Evolutionary conservation across 2,329 filamentous ascomycete genomes (phyloP).

Genomic region (Orbilia brochopaga): DNA sequence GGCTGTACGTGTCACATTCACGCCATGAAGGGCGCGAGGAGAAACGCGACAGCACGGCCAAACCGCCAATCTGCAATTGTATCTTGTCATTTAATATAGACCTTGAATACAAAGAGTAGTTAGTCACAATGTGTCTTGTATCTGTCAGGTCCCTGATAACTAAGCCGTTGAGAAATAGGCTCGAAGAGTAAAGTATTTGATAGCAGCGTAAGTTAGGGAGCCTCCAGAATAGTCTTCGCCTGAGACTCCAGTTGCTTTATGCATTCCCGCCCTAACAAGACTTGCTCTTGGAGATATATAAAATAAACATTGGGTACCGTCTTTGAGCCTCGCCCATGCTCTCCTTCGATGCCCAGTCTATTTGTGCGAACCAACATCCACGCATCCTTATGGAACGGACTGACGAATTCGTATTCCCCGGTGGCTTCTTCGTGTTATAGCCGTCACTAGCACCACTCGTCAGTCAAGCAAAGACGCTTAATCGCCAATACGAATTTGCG

Average conservation of each 20-base stretch:
- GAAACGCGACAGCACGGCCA: neutral
- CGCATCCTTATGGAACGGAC: slow-evolving; percentile 27
- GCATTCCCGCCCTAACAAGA: slow-evolving; percentile 17
- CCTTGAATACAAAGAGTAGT: neutral
- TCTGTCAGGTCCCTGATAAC: neutral
- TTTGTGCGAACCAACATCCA: slow-evolving; percentile 29
- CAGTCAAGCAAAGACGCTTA: too few relatives aligned
- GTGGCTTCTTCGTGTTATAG: slow-evolving; percentile 24
- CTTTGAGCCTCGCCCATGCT: neutral
- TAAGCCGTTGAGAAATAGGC: too few relatives aligned
- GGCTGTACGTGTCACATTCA: neutral
- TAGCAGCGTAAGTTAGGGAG: too few relatives aligned
- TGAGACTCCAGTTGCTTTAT: slow-evolving; percentile 25
- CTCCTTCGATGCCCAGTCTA: slow-evolving; percentile 13
- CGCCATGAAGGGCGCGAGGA: neutral
- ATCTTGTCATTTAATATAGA: neutral
- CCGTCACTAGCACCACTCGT: slow-evolving; percentile 23
- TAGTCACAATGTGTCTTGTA: neutral
- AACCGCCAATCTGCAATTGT: neutral
- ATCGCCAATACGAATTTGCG: too few relatives aligned
- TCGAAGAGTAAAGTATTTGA: too few relatives aligned
- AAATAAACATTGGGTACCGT: slow-evolving; percentile 40
- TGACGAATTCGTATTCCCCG: slow-evolving; percentile 34
- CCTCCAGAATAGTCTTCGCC: slow-evolving; percentile 27
- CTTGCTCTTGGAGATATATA: slow-evolving; percentile 41